These are phyloP conservation scores for Corynascus novoguineensis DNA, from an alignment of 495 filamentous ascomycete species.

Conservation along the genomic window DNA sequence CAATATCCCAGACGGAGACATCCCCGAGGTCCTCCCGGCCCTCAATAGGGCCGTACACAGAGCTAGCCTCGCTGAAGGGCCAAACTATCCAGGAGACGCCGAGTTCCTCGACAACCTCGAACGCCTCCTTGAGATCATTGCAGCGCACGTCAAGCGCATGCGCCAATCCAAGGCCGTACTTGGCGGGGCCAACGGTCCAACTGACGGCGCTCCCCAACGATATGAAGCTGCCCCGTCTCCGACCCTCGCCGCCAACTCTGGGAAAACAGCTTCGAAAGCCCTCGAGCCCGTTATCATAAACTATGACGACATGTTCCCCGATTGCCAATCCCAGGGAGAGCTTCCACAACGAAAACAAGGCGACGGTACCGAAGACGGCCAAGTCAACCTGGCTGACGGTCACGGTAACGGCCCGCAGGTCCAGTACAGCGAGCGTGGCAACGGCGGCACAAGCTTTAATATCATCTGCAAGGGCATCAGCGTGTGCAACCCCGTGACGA, in stretches of 20 bases:
- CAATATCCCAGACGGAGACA: neutral
- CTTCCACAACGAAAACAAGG: neutral
- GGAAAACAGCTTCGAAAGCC: neutral
- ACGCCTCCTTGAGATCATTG: constrained; percentile 6
- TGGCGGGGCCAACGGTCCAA: neutral
- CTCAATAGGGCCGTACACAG: neutral
- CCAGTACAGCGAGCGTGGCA: constrained; percentile 7
- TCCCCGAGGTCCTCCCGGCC: neutral
- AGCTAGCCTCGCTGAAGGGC: neutral
- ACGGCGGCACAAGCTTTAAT: constrained; percentile 18
- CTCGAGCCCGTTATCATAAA: too few relatives aligned
- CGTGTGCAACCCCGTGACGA: constrained; percentile 29
- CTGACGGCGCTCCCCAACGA: neutral
- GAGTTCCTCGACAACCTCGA: constrained; percentile 1
- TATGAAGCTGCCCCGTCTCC: neutral
- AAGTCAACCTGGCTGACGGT: neutral
- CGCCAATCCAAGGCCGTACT: neutral
- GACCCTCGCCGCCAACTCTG: neutral
- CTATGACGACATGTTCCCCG: neutral
- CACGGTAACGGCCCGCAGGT: neutral
- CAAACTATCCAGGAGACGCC: neutral
- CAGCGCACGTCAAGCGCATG: constrained; percentile 1
- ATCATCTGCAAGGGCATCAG: constrained; percentile 24
- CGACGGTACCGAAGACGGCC: neutral
- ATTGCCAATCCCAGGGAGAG: neutral